These are phyloP conservation scores for Sphaerostilbella broomeana DNA, from an alignment of 2,329 filamentous ascomycete species.

Conservation along the genomic window DNA sequence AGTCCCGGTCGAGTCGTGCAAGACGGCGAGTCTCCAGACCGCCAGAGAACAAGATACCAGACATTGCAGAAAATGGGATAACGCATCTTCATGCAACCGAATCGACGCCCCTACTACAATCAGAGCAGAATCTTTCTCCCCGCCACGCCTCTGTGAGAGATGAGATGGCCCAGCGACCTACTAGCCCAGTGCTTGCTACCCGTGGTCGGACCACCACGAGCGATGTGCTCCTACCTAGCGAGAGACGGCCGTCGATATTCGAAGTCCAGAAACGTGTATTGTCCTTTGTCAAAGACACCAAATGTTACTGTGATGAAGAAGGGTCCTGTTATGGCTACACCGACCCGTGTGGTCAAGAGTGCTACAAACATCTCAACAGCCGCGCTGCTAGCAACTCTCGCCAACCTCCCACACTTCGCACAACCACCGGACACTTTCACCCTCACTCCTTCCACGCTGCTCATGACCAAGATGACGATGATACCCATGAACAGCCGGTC, in stretches of 20 bases:
- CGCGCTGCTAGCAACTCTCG: conserved; percentile 30
- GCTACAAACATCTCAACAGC: conserved; percentile 50
- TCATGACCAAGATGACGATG: conserved; percentile 22
- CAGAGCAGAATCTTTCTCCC: conserved; percentile 20
- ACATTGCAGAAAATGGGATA: conserved; percentile 13
- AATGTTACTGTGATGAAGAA: conserved; percentile 53
- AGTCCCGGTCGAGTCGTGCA: conserved; percentile 27
- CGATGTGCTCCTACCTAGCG: conserved; percentile 24
- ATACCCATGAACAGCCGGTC: conserved; percentile 22
- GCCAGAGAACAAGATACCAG: conserved; percentile 16
- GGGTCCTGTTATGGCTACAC: conserved; percentile 59
- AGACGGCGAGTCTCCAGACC: conserved; percentile 24
- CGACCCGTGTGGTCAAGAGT: conserved; percentile 60
- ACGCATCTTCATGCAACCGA: conserved; percentile 34
- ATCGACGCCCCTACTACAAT: conserved; percentile 43
- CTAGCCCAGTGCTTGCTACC: conserved; percentile 18
- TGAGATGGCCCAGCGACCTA: conserved; percentile 22
- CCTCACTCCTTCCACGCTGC: conserved; percentile 21
- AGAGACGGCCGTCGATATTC: conserved; percentile 47
- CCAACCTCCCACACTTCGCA: conserved; percentile 34
- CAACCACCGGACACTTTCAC: conserved; percentile 32
- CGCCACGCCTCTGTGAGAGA: conserved; percentile 27
- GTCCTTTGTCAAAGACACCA: conserved; percentile 60
- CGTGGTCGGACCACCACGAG: conserved; percentile 22
- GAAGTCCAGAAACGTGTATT: conserved; percentile 50